Evolutionary conservation across 2,329 filamentous ascomycete species (phyloP).

Genomic region (Fusarium phyllophilum): DNA sequence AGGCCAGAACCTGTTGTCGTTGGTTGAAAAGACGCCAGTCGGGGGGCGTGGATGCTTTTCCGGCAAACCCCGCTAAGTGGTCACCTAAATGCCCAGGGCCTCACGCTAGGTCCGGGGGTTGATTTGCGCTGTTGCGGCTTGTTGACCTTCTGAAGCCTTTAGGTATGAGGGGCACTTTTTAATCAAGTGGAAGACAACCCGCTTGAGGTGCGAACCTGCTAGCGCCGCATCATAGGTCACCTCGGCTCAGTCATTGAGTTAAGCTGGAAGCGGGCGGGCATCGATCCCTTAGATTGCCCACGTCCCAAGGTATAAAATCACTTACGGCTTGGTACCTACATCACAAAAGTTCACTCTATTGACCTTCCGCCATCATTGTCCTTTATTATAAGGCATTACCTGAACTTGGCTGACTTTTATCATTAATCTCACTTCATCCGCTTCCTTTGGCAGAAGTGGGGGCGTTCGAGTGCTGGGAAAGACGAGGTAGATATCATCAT

Average conservation of each 20-base stretch:
- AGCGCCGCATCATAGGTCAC: conserved; percentile 28
- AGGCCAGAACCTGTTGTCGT: conserved; percentile 28
- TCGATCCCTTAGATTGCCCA: conserved; percentile 7
- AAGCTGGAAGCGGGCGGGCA: conserved; percentile 7
- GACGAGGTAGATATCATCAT: conserved; percentile 24
- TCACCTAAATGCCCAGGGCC: background rate
- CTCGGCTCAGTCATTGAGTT: conserved; percentile 30
- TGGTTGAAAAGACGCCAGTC: conserved; percentile 36
- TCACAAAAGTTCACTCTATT: conserved; percentile 1
- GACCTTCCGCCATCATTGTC: background rate
- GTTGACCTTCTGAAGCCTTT: conserved; percentile 12
- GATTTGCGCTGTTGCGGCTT: conserved; percentile 17
- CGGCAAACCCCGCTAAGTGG: conserved; percentile 27
- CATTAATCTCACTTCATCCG: conserved; percentile 1
- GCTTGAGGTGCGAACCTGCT: conserved; percentile 1
- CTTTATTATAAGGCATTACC: background rate
- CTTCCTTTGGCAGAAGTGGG: conserved; percentile 23
- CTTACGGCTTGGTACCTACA: conserved; percentile 13
- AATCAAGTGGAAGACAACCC: background rate
- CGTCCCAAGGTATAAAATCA: conserved; percentile 17
- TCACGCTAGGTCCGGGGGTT: background rate
- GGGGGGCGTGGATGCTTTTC: conserved; percentile 9
- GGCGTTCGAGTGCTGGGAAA: conserved; percentile 18
- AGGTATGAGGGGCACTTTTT: conserved; percentile 12
- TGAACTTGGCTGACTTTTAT: background rate